Conservation (phyloP, 177 flowering plant species). For the Vitis hybrid region DNA sequence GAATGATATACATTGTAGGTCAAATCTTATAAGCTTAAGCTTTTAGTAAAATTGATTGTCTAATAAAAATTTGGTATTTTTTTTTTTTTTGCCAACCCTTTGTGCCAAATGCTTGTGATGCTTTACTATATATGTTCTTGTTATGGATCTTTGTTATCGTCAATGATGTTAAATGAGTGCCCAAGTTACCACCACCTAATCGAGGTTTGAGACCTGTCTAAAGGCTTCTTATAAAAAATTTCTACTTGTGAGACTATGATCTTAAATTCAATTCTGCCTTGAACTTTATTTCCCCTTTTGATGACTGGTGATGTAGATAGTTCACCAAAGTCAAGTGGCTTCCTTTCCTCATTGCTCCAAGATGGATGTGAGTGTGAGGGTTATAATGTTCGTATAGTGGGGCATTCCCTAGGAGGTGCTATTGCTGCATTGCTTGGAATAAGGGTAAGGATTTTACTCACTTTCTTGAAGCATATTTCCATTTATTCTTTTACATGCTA, state of each 20-base stretch:
- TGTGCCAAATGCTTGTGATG: no score
- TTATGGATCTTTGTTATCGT: no score
- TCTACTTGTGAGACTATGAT: background rate
- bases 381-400: slow-evolving; percentile 68
- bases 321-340: slow-evolving; percentile 37
- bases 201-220: no score
- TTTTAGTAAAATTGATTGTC: no score
- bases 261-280: background rate
- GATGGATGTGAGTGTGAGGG: slow-evolving; percentile 83
- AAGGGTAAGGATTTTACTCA: slow-evolving; percentile 41
- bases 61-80: no score
- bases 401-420: slow-evolving; percentile 91
- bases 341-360: slow-evolving; percentile 83
- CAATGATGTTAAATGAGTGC: no score
- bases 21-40: no score
- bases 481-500: background rate
- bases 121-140: no score
- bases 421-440: slow-evolving; percentile 74
- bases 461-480: slow-evolving; percentile 1
- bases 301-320: slow-evolving; percentile 23
- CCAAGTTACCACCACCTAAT: no score
- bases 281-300: background rate
- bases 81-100: no score
- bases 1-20: no score
- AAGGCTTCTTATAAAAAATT: background rate